Conservation (phyloP, 805 yeast genomes). For the Geotrichum ghanense region DNA sequence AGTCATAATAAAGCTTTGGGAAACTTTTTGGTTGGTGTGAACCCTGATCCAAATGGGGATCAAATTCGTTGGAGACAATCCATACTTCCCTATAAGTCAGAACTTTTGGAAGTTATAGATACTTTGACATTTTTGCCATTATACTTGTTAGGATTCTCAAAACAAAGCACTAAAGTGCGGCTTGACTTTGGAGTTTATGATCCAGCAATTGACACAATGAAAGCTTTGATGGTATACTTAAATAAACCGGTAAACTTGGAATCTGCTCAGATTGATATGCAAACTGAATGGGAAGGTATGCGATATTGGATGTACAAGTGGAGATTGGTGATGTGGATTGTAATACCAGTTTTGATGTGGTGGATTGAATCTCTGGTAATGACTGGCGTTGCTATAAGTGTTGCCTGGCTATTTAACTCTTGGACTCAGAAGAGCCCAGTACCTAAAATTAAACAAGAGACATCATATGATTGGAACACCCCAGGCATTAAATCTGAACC, state of each 20-base stretch:
- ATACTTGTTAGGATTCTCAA: constrained; percentile 18
- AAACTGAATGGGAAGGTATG: constrained; percentile 23
- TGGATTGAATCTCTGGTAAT: constrained; percentile 14
- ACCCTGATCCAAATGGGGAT: constrained; percentile 12
- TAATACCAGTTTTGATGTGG: constrained; percentile 21
- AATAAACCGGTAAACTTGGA: constrained; percentile 18
- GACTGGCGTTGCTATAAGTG: constrained; percentile 10
- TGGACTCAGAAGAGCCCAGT: not conserved
- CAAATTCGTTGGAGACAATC: constrained; percentile 17
- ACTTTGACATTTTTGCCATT: constrained; percentile 21
- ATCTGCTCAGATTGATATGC: constrained; percentile 16
- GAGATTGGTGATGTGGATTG: constrained; percentile 13
- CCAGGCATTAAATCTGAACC: too few species aligned
- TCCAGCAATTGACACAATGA: constrained; percentile 4
- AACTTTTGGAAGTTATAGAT: constrained; percentile 18
- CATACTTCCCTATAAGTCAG: constrained; percentile 22
- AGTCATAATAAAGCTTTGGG: constrained; percentile 21
- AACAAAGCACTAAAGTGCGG: constrained; percentile 18
- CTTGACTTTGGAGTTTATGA: constrained; percentile 7
- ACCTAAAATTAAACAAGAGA: too few species aligned
- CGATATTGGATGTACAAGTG: constrained; percentile 22
- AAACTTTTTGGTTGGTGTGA: constrained; percentile 21
- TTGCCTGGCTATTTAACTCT: not conserved
- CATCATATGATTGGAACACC: too few species aligned
- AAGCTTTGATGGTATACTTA: constrained; percentile 14